Base-by-base conservation (phyloP, 108 stramenopile species). In the Nitzschia sp. region DNA sequence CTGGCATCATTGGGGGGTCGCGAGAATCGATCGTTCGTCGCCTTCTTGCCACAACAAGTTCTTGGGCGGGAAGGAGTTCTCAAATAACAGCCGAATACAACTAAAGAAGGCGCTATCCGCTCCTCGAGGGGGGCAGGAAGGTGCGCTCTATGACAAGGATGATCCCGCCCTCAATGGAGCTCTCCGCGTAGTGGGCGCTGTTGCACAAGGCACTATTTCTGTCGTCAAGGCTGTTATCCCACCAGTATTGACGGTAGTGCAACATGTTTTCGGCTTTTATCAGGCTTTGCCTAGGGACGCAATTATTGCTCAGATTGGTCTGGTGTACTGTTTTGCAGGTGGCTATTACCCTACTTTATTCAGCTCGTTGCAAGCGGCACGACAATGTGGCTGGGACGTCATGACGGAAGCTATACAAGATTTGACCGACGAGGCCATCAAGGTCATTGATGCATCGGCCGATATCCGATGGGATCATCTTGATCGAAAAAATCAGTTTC, bases 331-430 rank as follows among this genome's bases (percentile, higher is more conserved):
- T 35, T 81, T 81, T 66, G 63, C 72, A 28, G 80, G 80, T 18
- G 80, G 80, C 19, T 81, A 81, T 30, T 81, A 77, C 54, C 80
- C 80, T 1, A 81, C 80, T 2, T 42, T 81, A 1, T 81, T 81
- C 56, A 34, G 58, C 31, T 48, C 74, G 21, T 24, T 78, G 18
- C 58, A 72, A 61, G 79, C 79, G 1, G 79, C 79, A 15, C 42
- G 46, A 33, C 70, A 76, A 11, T 80, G 64, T 38, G 79, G 79
- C 5, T 76, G 74, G 74, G 45, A 75, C 6, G 35, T 72, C 13
- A 55, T 62, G 71, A 49, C 76, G 5, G 28, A 61, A 6, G 62
- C 74, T 0, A 51, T 75, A 5, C 26, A 38, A 31, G 74, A 80
- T 31, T 35, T 80, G 48, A 60, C 70, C 27, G 58, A 71, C 8